A percentile compares a stretch with the other conserved stretches of the same genome.
Conservation (phyloP, 352 stramenopile species). For the Phytophthora sp. region DNA sequence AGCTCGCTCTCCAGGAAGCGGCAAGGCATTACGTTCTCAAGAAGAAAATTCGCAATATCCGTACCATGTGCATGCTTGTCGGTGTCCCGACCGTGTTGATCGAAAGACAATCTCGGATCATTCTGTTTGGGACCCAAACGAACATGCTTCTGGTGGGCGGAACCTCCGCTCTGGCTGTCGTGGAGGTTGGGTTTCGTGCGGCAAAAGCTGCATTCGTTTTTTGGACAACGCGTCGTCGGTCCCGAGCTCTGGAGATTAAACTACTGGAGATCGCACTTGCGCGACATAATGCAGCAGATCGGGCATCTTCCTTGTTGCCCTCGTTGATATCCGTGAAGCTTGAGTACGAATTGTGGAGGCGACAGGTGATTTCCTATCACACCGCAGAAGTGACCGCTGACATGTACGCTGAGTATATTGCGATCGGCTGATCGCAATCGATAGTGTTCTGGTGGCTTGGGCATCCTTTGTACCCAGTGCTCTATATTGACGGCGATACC, state of each 20-base stretch:
- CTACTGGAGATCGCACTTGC: conserved; percentile 4
- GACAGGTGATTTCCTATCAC: conserved; percentile 38
- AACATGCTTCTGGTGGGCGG: conserved; percentile 19
- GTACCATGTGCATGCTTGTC: conserved; percentile 51
- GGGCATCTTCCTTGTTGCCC: neutral
- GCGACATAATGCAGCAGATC: neutral
- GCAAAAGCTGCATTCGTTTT: conserved; percentile 35
- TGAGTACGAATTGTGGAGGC: conserved; percentile 35
- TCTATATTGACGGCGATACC: conserved; percentile 1
- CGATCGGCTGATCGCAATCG: conserved; percentile 49
- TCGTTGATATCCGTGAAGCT: conserved; percentile 8
- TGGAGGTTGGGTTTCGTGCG: conserved; percentile 31
- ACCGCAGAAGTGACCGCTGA: conserved; percentile 47
- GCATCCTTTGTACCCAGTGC: conserved; percentile 38
- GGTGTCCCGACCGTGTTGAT: conserved; percentile 50
- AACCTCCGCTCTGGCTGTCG: conserved; percentile 32
- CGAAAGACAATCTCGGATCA: conserved; percentile 52
- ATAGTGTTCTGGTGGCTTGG: conserved; percentile 48
- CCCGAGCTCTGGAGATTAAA: conserved; percentile 21
- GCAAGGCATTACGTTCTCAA: conserved; percentile 36
- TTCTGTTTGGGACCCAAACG: conserved; percentile 38
- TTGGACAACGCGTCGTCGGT: conserved; percentile 26
- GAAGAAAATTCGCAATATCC: conserved; percentile 35
- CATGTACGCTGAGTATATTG: conserved; percentile 64
- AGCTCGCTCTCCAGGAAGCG: conserved; percentile 44